Evolutionary conservation across 2,329 filamentous ascomycete genomes (phyloP).

Genomic region (Verticillium isaacii): DNA sequence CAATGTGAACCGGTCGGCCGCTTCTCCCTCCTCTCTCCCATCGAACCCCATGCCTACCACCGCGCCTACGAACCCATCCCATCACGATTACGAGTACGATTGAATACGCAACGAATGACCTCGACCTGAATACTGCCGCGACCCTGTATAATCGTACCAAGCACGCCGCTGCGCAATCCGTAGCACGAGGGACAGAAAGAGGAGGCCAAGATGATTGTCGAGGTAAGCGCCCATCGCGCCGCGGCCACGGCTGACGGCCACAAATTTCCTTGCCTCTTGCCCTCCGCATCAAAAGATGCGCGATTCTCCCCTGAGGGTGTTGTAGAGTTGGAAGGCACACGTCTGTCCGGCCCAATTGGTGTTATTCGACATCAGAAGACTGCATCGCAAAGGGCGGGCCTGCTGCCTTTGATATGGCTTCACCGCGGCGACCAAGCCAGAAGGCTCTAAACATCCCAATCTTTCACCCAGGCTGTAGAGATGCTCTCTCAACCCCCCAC

Average conservation of each 20-base stretch:
- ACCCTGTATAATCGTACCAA: not conserved
- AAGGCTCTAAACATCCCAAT: not conserved
- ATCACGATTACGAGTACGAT: not conserved
- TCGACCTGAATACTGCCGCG: not conserved
- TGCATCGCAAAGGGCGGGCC: slow-evolving; percentile 7
- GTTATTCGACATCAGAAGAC: slow-evolving; percentile 6
- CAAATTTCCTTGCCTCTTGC: not conserved
- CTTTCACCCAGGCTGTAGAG: not conserved
- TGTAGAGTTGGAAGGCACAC: not conserved
- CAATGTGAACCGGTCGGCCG: not conserved
- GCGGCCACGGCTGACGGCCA: not conserved
- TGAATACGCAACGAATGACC: not conserved
- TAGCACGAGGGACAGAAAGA: not conserved
- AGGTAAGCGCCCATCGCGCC: slow-evolving; percentile 16
- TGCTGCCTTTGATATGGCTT: not conserved
- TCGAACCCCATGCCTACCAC: not conserved
- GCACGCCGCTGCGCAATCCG: not conserved
- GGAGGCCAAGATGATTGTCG: slow-evolving; percentile 29
- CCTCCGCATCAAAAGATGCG: not conserved
- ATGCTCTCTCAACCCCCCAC: too few species aligned
- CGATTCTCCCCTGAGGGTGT: not conserved
- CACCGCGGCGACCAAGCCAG: not conserved
- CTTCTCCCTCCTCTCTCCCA: not conserved
- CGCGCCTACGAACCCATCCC: not conserved
- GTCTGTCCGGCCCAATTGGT: not conserved